Percentiles rank a stretch among this genome's conserved stretches.
Evolutionary conservation across 1,139 yeast genomes (phyloP).

Genomic region (Hyphopichia wangnamkhiaoensis): DNA sequence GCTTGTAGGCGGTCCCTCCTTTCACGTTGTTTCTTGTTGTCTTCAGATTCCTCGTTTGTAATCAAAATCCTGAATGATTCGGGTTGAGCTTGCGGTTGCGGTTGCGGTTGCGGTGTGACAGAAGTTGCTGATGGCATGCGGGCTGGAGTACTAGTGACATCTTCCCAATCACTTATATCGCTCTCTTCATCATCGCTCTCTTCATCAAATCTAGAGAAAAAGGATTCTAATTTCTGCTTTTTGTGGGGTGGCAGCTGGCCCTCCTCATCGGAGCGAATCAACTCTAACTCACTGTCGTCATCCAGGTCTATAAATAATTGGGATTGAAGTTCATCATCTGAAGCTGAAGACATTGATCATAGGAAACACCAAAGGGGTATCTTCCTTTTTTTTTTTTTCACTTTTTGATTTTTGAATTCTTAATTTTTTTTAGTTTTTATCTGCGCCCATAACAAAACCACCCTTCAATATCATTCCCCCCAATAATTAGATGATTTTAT

Average conservation of each 20-base stretch:
- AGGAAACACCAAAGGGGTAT: too few species aligned
- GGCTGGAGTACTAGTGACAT: not conserved
- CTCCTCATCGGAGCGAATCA: not conserved
- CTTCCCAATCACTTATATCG: conserved; percentile 3
- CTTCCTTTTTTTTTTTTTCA: too few species aligned
- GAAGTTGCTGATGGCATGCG: too few species aligned
- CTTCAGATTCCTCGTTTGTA: conserved; percentile 6
- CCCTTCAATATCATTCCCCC: too few species aligned
- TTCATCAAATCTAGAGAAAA: conserved; percentile 10
- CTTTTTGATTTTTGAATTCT: too few species aligned
- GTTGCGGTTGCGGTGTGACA: conserved; percentile 17
- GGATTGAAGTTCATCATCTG: not conserved
- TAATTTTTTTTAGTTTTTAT: too few species aligned
- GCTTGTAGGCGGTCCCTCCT: conserved; percentile 9
- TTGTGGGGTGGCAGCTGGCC: not conserved
- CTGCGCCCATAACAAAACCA: too few species aligned
- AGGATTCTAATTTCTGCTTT: conserved; percentile 7
- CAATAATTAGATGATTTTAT: too few species aligned
- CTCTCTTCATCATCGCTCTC: conserved; percentile 7
- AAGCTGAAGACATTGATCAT: not conserved
- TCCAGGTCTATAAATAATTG: not conserved
- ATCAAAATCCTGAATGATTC: conserved; percentile 11
- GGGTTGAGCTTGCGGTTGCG: conserved; percentile 1
- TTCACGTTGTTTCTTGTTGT: conserved; percentile 5
- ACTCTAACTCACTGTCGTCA: not conserved